Evolutionary conservation across 768 basidiomycete species (phyloP).

Genomic region (Pleurotus pulmonarius): DNA sequence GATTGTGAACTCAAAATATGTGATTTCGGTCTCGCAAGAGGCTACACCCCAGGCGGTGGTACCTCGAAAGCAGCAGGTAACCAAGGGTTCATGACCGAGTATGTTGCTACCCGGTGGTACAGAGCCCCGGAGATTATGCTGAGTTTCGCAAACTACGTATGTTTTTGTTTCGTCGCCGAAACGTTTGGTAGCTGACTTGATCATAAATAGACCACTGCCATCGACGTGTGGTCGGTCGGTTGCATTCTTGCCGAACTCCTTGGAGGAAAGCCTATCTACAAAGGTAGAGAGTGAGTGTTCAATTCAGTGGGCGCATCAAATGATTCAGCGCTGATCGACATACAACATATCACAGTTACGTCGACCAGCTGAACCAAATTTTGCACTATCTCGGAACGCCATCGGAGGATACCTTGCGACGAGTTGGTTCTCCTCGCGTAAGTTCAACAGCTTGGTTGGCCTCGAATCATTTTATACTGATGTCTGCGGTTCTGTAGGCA

Average conservation of each 20-base stretch:
- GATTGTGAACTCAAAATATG: slow-evolving; percentile 99
- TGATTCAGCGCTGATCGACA: slow-evolving; percentile 6
- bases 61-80: slow-evolving; percentile 71
- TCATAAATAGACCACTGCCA: slow-evolving; percentile 68
- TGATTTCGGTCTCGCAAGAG: slow-evolving; percentile 95
- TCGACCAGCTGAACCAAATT: slow-evolving; percentile 98
- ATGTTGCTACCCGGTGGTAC: slow-evolving; percentile 99
- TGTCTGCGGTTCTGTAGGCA: slow-evolving; percentile 45
- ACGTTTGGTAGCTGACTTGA: slow-evolving; percentile 12
- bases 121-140: slow-evolving; percentile 99
- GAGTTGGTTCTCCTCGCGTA: slow-evolving; percentile 93
- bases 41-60: slow-evolving; percentile 83
- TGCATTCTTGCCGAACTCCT: slow-evolving; percentile 93
- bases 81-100: slow-evolving; percentile 99
- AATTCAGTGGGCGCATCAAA: neutral
- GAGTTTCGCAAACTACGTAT: slow-evolving; percentile 90
- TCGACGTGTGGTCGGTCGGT: slow-evolving; percentile 96
- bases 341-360: slow-evolving; percentile 57
- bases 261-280: slow-evolving; percentile 93
- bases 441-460: slow-evolving; percentile 18
- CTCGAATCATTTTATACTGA: slow-evolving; percentile 6
- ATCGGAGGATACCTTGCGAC: slow-evolving; percentile 91
- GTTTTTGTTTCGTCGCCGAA: slow-evolving; percentile 22
- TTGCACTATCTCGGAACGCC: slow-evolving; percentile 98
- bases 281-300: slow-evolving; percentile 85